Evolutionary conservation across 441 rosid species (phyloP), one percentile per base, ranked within the genome.

Genomic region (Sinapis alba): DNA sequence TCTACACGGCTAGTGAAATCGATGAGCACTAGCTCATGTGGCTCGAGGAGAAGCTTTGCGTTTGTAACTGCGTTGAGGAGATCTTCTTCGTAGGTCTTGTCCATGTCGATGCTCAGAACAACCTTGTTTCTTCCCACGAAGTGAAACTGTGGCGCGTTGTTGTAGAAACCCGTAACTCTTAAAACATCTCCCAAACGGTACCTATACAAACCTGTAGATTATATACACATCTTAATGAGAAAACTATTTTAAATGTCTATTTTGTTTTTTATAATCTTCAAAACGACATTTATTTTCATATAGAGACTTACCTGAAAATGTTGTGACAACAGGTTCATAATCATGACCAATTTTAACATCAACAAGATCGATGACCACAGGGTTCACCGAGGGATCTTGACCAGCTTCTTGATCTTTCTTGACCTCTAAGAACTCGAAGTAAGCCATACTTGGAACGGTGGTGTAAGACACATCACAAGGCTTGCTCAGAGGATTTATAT

Each of bases 101-200:
- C 93, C 0, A 81, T 62, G 63, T 90, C 95, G 5, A 93, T 83
- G 79, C 97, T 89, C 36, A 93, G 73, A 47, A 89, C 83, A n/a
- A 89, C 95, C 24, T 93, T 93, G 72, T 85, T 69, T 78, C 98
- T 63, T 23, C 86, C 86, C 47, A 90, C 87, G 21, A 90, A 87
- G 19, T 79, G 78, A 72, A 92, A 85, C n/a, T 88, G 88, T 10
- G 97, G 96, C 5, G 94, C 87, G 6, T 82, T 85, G 77, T 90
- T 87, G 84, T 89, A 72, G 82, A 87, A 92, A 21, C 89, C 90
- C 0, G 97, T 82, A 26, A 85, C 94, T 86, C 76, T 78, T 19
- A 92, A 83, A 74, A 90, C 84, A 79, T 92, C 97, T 2, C 96
- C 96, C 20, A 90, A 84, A 78, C 90, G 83, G 76, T 88, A 90